phyloP scores from a whole-genome alignment of 768 basidiomycete genomes.

The Postia placenta region DNA sequence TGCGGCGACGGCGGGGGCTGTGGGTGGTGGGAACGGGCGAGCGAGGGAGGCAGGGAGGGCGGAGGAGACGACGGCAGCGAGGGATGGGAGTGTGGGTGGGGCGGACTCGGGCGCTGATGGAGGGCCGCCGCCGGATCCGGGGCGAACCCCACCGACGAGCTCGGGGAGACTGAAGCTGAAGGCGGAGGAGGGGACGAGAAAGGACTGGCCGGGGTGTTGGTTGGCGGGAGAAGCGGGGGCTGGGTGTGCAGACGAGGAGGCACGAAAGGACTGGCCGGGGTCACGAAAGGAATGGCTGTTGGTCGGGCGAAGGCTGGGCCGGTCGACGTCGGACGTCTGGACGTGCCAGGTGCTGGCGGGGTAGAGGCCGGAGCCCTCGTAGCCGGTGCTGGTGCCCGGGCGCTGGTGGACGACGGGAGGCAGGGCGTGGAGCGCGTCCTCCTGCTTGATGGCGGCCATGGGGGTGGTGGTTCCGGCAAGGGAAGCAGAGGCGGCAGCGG shows the following conservation, averaged over 20 bases:
- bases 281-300: slow-evolving; percentile 71
- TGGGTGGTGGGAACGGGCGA: slow-evolving; percentile 27
- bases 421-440: slow-evolving; percentile 29
- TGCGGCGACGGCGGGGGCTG: slow-evolving; percentile 21
- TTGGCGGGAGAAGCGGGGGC: slow-evolving; percentile 30
- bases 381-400: slow-evolving; percentile 70
- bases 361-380: slow-evolving; percentile 43
- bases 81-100: slow-evolving; percentile 66
- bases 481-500: slow-evolving; percentile 11
- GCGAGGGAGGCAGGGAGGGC: slow-evolving; percentile 46
- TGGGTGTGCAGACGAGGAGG: slow-evolving; percentile 35
- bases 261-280: slow-evolving; percentile 80
- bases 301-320: slow-evolving; percentile 30
- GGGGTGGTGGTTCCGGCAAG: slow-evolving; percentile 13
- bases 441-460: slow-evolving; percentile 33
- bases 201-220: slow-evolving; percentile 50
- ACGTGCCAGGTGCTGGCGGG: slow-evolving; percentile 31
- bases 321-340: slow-evolving; percentile 33
- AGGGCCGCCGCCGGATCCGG: slow-evolving; percentile 33
- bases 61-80: slow-evolving; percentile 64
- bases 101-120: slow-evolving; percentile 36
- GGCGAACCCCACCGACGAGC: slow-evolving; percentile 30
- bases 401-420: slow-evolving; percentile 44
- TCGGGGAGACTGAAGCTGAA: slow-evolving; percentile 41
- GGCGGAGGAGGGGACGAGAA: slow-evolving; percentile 52